phyloP scores from a whole-genome alignment of 1,284 basidiomycete species.

The Irpex sp. region DNA sequence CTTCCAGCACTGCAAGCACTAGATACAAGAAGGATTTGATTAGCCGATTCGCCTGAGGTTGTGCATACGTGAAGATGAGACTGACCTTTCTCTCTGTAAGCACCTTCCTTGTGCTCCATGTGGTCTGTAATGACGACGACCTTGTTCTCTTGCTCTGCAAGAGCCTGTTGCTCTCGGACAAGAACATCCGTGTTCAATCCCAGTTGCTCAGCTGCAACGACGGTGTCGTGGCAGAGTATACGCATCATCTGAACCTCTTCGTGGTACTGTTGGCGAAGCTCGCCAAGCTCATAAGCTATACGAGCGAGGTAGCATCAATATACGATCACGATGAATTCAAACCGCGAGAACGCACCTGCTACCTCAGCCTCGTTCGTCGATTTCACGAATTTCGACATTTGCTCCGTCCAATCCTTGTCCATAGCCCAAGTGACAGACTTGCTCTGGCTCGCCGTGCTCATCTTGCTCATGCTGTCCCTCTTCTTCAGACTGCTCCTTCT shows the following conservation, averaged over 20 bases:
- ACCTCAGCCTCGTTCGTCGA: slow-evolving; percentile 51
- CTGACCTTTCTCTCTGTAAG: slow-evolving; percentile 57
- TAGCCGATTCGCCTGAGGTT: background rate
- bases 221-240: slow-evolving; percentile 52
- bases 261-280: slow-evolving; percentile 50
- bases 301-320: background rate
- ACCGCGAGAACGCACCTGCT: slow-evolving; percentile 40
- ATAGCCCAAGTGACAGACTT: slow-evolving; percentile 76
- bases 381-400: slow-evolving; percentile 51
- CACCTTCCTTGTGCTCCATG: slow-evolving; percentile 52
- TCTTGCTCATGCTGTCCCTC: slow-evolving; percentile 35
- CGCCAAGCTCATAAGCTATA: slow-evolving; percentile 52
- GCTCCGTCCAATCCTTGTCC: slow-evolving; percentile 52
- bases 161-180: slow-evolving; percentile 38
- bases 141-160: slow-evolving; percentile 50
- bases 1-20: slow-evolving; percentile 59
- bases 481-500: slow-evolving; percentile 63
- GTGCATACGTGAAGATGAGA: no score
- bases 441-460: slow-evolving; percentile 51
- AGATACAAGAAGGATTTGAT: background rate
- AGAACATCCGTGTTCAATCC: slow-evolving; percentile 33
- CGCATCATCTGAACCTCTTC: slow-evolving; percentile 59
- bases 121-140: slow-evolving; percentile 48
- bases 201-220: slow-evolving; percentile 51
- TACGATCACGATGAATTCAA: no score